Evolutionary conservation across 2,329 filamentous ascomycete species (phyloP), one percentile per base, ranked within the genome.

Genomic region (Tolypocladium ophioglossoides): DNA sequence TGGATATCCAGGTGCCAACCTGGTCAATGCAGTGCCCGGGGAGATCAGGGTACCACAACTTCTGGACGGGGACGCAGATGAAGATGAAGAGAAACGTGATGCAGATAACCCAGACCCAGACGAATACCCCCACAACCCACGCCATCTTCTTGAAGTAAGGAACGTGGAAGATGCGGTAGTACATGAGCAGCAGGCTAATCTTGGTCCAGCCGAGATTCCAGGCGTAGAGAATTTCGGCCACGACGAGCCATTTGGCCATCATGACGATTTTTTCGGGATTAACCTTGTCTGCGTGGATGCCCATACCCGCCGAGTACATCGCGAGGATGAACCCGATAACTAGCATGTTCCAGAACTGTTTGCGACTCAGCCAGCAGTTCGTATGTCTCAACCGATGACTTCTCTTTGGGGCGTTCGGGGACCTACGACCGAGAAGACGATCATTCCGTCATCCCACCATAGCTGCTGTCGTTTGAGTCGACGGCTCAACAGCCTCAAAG

Each of bases 61-160:
- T 78, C 50, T 71, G 61, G 8, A 79, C 70, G 0, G 77, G 78
- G 0, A 71, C 67, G 64, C 78, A 80, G 59, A 78, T 75, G 59
- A 81, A 80, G 55, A 78, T 71, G 62, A 73, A 75, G 41, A 78
- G 67, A 52, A 75, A 75, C 10, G 73, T 74, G 57, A 77, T 74
- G 54, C 67, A 68, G 35, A 79, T 64, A 34, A 72, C 71, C 76
- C 78, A 80, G 24, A 64, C 63, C 54, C 78, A 67, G 39, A 74
- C 69, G 8, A 80, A 71, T 18, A 59, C 56, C 10, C 70, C 73
- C 6, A 78, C 67, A 3, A 64, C 60, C 59, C 69, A 72, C 1
- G 70, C 68, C 60, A 70, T 70, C 55, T 66, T 71, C 59, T 72
- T 71, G 56, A 78, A 74, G 55, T 68, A 69, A 0, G 66, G 65